Conservation (phyloP, 1,284 basidiomycete species). For the Ustilago nuda region DNA sequence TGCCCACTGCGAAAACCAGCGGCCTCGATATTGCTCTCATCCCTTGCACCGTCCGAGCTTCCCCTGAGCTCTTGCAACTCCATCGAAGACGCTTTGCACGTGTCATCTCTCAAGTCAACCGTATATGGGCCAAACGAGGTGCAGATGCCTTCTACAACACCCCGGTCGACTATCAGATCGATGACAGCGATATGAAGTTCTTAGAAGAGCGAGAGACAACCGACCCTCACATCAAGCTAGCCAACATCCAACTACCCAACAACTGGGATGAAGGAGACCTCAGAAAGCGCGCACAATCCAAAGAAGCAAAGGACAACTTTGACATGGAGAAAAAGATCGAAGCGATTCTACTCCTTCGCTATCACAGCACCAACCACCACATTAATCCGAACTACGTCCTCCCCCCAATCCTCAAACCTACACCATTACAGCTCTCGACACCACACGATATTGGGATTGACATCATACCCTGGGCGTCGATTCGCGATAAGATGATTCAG, state of each 20-base stretch:
- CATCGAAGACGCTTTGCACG: constrained; percentile 25
- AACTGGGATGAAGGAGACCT: constrained; percentile 47
- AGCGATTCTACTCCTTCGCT: constrained; percentile 29
- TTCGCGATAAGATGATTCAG: constrained; percentile 56
- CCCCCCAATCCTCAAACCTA: constrained; percentile 49
- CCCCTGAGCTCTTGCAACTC: constrained; percentile 6
- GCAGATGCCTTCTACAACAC: constrained; percentile 28
- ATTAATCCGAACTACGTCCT: constrained; percentile 48
- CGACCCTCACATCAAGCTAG: constrained; percentile 38
- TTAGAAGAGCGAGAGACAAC: constrained; percentile 26
- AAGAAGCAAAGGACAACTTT: constrained; percentile 4
- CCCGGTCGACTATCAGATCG: constrained; percentile 22
- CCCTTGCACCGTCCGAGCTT: neutral
- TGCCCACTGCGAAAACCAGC: neutral
- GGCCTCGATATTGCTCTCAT: constrained; percentile 9
- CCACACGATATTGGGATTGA: constrained; percentile 57
- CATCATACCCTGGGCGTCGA: constrained; percentile 29
- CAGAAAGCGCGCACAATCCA: neutral
- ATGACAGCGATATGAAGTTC: constrained; percentile 25
- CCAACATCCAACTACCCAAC: constrained; percentile 27
- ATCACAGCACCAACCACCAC: constrained; percentile 46
- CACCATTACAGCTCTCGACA: constrained; percentile 45
- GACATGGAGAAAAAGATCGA: constrained; percentile 34
- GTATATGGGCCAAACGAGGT: constrained; percentile 39
- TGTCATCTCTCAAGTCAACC: constrained; percentile 32